phyloP scores from a whole-genome alignment of 2,329 filamentous ascomycete genomes.

The Penicillium sp. region DNA sequence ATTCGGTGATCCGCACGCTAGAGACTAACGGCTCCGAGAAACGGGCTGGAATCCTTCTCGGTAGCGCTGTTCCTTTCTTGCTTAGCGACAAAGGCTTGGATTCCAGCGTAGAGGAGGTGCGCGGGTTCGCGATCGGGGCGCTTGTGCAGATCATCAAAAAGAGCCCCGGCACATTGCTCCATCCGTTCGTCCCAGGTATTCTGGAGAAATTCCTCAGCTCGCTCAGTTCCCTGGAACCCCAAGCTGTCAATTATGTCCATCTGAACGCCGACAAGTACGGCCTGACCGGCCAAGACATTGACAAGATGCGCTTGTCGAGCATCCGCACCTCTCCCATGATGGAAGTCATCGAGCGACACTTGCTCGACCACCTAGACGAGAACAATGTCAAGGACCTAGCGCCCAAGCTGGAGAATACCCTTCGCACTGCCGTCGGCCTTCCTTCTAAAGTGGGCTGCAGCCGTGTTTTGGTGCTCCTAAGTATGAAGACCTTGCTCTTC shows the following conservation, averaged over 20 bases:
- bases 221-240: conserved; percentile 80
- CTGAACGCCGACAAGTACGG: conserved; percentile 80
- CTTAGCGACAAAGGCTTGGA: conserved; percentile 85
- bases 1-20: conserved; percentile 75
- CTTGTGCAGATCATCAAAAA: conserved; percentile 87
- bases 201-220: conserved; percentile 74
- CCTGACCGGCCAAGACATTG: conserved; percentile 80
- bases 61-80: conserved; percentile 82
- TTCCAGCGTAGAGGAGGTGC: conserved; percentile 80
- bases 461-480: conserved; percentile 75
- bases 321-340: conserved; percentile 85
- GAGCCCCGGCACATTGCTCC: conserved; percentile 65
- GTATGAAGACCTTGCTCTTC: conserved; percentile 70
- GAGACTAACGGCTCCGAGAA: conserved; percentile 65
- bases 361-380: conserved; percentile 72
- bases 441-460: conserved; percentile 91
- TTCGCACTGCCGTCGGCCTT: conserved; percentile 82
- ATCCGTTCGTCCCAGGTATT: conserved; percentile 74
- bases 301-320: conserved; percentile 74
- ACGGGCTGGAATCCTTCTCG: conserved; percentile 71
- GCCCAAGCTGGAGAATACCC: conserved; percentile 65
- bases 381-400: conserved; percentile 69
- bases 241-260: conserved; percentile 87
- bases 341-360: conserved; percentile 80
- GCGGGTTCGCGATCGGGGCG: conserved; percentile 73